Evolutionary conservation across 2,329 filamentous ascomycete species (phyloP).

Genomic region (Cryphonectria radicalis): DNA sequence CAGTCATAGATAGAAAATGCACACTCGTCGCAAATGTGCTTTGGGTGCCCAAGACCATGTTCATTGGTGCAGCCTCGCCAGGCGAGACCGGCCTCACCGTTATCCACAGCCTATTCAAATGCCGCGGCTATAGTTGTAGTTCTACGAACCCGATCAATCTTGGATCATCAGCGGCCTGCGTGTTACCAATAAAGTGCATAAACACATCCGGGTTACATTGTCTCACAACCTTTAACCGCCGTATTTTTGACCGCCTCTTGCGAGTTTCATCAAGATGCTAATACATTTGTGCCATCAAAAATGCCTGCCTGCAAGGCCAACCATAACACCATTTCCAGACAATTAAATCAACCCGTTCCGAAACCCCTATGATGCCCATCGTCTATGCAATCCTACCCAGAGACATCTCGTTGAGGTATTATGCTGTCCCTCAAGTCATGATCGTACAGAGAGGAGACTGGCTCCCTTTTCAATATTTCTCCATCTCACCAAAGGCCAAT

Average conservation of each 20-base stretch:
- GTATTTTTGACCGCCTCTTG: too few species aligned
- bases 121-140: background rate
- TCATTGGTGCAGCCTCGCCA: background rate
- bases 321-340: background rate
- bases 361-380: background rate
- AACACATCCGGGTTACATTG: too few species aligned
- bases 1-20: background rate
- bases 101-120: background rate
- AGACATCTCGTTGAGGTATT: background rate
- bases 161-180: too few species aligned
- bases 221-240: too few species aligned
- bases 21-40: background rate
- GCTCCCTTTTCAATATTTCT: background rate
- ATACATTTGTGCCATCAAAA: background rate
- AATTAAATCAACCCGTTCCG: too few species aligned
- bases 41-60: background rate
- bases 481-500: background rate
- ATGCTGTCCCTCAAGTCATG: background rate
- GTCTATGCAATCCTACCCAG: background rate
- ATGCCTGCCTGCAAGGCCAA: background rate
- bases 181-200: too few species aligned
- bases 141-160: too few species aligned
- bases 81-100: background rate
- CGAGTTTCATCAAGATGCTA: too few species aligned
- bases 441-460: conserved; percentile 3